Percentiles rank a stretch among this genome's conserved stretches.
These are phyloP conservation scores for Talaromyces trachyspermus DNA, from an alignment of 495 filamentous ascomycete genomes.

Conservation along the genomic window DNA sequence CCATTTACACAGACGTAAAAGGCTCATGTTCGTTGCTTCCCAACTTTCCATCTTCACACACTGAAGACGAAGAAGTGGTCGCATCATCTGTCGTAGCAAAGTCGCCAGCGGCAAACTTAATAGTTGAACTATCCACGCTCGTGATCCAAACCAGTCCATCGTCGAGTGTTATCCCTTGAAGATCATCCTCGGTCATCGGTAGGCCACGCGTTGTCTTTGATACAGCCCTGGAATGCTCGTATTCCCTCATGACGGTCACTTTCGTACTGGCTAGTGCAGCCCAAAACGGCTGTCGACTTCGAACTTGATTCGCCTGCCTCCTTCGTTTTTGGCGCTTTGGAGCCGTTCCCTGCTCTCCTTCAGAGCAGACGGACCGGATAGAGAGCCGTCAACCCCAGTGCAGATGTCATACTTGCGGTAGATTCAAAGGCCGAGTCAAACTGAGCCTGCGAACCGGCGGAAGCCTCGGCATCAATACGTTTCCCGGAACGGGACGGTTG, in stretches of 20 bases:
- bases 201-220: constrained; percentile 58
- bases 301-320: constrained; percentile 81
- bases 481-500: constrained; percentile 35
- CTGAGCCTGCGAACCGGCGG: constrained; percentile 40
- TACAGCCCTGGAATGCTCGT: constrained; percentile 74
- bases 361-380: constrained; percentile 34
- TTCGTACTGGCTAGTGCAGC: constrained; percentile 90
- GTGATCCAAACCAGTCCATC: constrained; percentile 82
- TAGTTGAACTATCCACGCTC: constrained; percentile 70
- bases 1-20: constrained; percentile 88
- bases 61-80: constrained; percentile 18
- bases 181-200: constrained; percentile 73
- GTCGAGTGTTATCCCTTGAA: constrained; percentile 74
- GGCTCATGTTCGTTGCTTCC: constrained; percentile 55
- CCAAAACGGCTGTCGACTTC: constrained; percentile 89
- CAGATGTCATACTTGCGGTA: constrained; percentile 38
- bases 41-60: constrained; percentile 25
- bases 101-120: constrained; percentile 72
- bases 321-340: constrained; percentile 65
- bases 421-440: constrained; percentile 39
- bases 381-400: constrained; percentile 46
- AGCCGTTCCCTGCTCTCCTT: constrained; percentile 51
- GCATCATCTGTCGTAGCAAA: constrained; percentile 46
- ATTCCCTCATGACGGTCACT: constrained; percentile 87
- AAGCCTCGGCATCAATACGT: constrained; percentile 51